Evolutionary conservation across 768 basidiomycete genomes (phyloP).

Genomic region (Tricholoma sp.): DNA sequence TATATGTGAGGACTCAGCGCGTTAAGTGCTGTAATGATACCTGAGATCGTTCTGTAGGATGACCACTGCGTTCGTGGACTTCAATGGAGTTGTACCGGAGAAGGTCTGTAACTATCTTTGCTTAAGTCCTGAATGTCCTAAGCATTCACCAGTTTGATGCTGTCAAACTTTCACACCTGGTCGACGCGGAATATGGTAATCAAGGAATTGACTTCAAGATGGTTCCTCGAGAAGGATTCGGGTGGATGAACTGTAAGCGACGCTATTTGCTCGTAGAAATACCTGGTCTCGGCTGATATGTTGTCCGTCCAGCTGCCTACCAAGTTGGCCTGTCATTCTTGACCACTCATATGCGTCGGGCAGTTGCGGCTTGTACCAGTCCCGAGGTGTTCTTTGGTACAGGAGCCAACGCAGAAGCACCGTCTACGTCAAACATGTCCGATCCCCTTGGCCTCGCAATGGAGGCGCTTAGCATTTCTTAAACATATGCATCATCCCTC

Average conservation of each 20-base stretch:
- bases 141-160: slow-evolving; percentile 77
- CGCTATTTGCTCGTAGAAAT: background rate
- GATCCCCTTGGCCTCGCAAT: slow-evolving; percentile 63
- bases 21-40: background rate
- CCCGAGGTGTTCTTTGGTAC: slow-evolving; percentile 85
- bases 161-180: slow-evolving; percentile 90
- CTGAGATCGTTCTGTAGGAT: slow-evolving; percentile 47
- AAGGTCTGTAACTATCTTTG: slow-evolving; percentile 51
- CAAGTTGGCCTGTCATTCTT: slow-evolving; percentile 96
- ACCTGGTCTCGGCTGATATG: slow-evolving; percentile 1
- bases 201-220: slow-evolving; percentile 97
- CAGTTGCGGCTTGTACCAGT: slow-evolving; percentile 90
- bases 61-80: slow-evolving; percentile 93
- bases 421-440: slow-evolving; percentile 31
- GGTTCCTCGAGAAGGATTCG: slow-evolving; percentile 96
- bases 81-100: slow-evolving; percentile 97
- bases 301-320: slow-evolving; percentile 64
- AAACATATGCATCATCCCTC: background rate
- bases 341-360: slow-evolving; percentile 90
- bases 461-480: slow-evolving; percentile 41
- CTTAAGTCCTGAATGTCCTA: background rate
- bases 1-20: slow-evolving; percentile 64
- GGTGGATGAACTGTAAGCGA: slow-evolving; percentile 91
- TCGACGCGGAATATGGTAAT: slow-evolving; percentile 96
- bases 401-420: slow-evolving; percentile 32